phyloP scores from a whole-genome alignment of 2,329 filamentous ascomycete species.

The Beauveria brongniartii region DNA sequence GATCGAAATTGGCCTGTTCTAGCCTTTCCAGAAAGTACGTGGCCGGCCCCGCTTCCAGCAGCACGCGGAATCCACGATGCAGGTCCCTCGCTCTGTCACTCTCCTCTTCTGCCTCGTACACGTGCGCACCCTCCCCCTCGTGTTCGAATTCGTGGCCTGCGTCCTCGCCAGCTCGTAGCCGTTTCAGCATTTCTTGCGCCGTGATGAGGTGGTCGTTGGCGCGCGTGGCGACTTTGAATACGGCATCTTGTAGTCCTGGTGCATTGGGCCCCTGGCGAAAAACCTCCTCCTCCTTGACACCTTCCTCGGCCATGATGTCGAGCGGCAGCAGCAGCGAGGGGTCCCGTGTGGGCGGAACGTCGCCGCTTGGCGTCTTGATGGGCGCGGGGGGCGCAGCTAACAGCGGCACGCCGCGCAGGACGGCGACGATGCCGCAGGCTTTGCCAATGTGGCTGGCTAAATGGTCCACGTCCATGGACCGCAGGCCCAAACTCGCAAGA shows the following conservation, averaged over 20 bases:
- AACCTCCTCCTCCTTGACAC: slow-evolving; percentile 81
- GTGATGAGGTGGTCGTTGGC: slow-evolving; percentile 96
- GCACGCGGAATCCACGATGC: slow-evolving; percentile 63
- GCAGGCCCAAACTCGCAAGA: slow-evolving; percentile 68
- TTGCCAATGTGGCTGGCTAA: slow-evolving; percentile 93
- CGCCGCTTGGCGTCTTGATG: slow-evolving; percentile 34
- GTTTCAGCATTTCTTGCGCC: slow-evolving; percentile 81
- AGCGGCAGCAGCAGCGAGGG: slow-evolving; percentile 68
- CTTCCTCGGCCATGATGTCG: slow-evolving; percentile 77
- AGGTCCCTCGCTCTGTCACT: slow-evolving; percentile 33
- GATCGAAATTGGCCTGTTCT: slow-evolving; percentile 77
- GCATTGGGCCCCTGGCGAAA: slow-evolving; percentile 74
- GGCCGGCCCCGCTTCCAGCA: slow-evolving; percentile 73
- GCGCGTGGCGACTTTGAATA: slow-evolving; percentile 86
- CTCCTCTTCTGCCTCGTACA: slow-evolving; percentile 30
- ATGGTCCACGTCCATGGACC: slow-evolving; percentile 81
- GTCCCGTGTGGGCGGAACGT: slow-evolving; percentile 29
- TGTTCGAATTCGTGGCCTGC: slow-evolving; percentile 88
- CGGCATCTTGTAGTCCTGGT: slow-evolving; percentile 73
- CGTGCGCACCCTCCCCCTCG: slow-evolving; percentile 63
- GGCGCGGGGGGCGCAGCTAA: slow-evolving; percentile 64
- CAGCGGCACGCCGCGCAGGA: slow-evolving; percentile 79
- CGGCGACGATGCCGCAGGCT: slow-evolving; percentile 76
- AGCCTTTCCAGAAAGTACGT: slow-evolving; percentile 70
- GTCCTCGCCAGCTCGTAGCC: slow-evolving; percentile 63